Evolutionary conservation across 108 stramenopile genomes (phyloP), one percentile per base, ranked within the genome.

Genomic region (Hondaea fermentalgiana): DNA sequence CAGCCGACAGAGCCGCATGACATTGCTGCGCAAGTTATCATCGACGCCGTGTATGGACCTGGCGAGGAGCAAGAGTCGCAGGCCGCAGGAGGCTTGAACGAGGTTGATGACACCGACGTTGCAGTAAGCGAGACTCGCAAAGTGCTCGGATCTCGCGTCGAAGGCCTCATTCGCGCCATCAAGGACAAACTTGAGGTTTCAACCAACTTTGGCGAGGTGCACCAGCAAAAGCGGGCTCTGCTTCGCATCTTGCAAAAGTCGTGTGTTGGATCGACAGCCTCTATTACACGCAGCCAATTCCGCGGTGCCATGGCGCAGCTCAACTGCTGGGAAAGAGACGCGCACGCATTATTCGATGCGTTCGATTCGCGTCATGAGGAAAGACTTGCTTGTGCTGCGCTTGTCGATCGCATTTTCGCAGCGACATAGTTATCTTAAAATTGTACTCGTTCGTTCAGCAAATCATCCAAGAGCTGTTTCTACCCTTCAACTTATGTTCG

Each of bases 311-410:
- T 83, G 76, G 76, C 76, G 51, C 49, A 83, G 28, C 25, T 83
- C 25, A 83, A 83, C 51, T 83, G 76, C 76, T 83, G 76, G 76
- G 76, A 83, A 45, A 43, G 28, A 23, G 76, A 83, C 28, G 76
- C 76, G n/a, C n/a, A 83, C 51, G 49, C 51, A 12, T 12, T 83
- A 0, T 83, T 83, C 51, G 76, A 83, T 23, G 76, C 76, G 10
- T 69, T 42, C 5, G 64, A 69, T 17, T 6, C 14, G 10, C 8
- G 8, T 12, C 64, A 17, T 10, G 42, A 14, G 14, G 64, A 23
- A 6, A 8, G 42, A 42, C 64, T 69, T 17, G 25, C 8, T 0
- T 69, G 64, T 23, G 1, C 8, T 17, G 35, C 42, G 3, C 42
- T 69, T 10, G 64, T 69, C 10, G 64, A 69, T 10, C 10, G 8